Base-by-base conservation (phyloP, 2,329 filamentous ascomycete genomes). In the Fusarium compactum region DNA sequence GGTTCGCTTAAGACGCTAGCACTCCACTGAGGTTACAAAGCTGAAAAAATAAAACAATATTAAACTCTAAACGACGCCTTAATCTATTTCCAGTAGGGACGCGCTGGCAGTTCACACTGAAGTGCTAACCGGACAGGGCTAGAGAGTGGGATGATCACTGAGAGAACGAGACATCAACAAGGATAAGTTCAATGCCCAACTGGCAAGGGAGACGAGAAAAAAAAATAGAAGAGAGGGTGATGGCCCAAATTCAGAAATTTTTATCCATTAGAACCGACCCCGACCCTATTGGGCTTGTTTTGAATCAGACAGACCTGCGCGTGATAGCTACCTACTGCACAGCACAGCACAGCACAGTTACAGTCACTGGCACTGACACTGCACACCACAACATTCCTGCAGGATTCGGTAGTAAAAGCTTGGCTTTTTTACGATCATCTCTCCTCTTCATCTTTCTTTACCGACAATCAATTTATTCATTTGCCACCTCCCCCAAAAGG, bases 21-120 rank as follows among this genome's bases (percentile, higher is more conserved):
- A 41, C 50, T 25, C 50, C 50, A 53, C 50, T 18, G 41, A 29
- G 14, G 50, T 53, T n/a, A n/a, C 25, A 27, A 53, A 53, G 50
- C 50, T 53, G 50, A 53, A 29, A 53, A 53, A 41, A 53, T 53
- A 43, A 34, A 27, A 53, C 24, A 43, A 41, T 53, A 43, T 53
- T 53, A 43, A 53, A 53, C 50, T 53, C 50, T 53, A 53, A 52
- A 53, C 24, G 50, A 53, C 38, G 50, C 34, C 38, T 43, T 53
- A 53, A 53, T 53, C 50, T 41, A 40, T 53, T 41, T 53, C 50
- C 22, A 41, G 50, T 38, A 53, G 50, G 50, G 50, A 41, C n/a
- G 50, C 34, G 34, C 18, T 43, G 50, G 34, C 34, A 27, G 5
- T 50, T 22, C 18, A 27, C 12, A 15, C 29, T 15, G 8, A 4